Evolutionary conservation across 352 stramenopile species (phyloP), one percentile per base, ranked within the genome.

Genomic region (Globisporangium yorkense): DNA sequence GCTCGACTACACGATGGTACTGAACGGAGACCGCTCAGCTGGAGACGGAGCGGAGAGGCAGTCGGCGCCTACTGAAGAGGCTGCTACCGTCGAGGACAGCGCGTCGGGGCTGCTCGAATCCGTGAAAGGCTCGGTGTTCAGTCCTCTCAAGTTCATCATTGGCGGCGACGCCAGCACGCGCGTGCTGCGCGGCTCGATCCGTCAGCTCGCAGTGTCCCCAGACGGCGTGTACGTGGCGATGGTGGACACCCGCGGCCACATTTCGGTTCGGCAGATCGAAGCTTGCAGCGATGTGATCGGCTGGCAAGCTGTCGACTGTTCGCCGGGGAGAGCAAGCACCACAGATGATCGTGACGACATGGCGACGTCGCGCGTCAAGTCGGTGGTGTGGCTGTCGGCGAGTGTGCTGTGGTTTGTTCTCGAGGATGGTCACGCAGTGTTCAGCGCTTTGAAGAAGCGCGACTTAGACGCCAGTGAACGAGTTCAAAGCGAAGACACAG

Each of bases 1-100:
- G 40, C 57, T 89, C 27, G 81, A 92, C 51, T 87, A 74, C 53
- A 88, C 79, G 16, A 87, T 92, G 65, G 63, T 89, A 1, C 35
- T 87, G 15, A 75, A 63, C 24, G 8, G 64, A 52, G 16, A 1
- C 12, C 48, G 12, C 21, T 41, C 50, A 48, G 52, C 33, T 18
- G 12, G 37, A 43, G 37, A 18, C 8, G 40, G 60, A 2, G 24
- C 2, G 0, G 24, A 7, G 10, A 41, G 12, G 8, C 7, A 15
- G 10, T 41, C 37, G 37, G 37, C 4, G 37, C 1, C 37, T 39
- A 10, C 31, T 9, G 31, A 10, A 9, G 31, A 35, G 8, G 31
- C 33, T 39, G 33, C 33, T 10, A 9, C 1, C 33, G 33, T 39
- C 43, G 43, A 47, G 5, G 10, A 4, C 43, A 27, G 43, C 15